Percentiles rank a stretch among this genome's conserved stretches.
These are phyloP conservation scores for Ceratonia siliqua DNA, from an alignment of 306 rosid genomes.

Conservation along the genomic window DNA sequence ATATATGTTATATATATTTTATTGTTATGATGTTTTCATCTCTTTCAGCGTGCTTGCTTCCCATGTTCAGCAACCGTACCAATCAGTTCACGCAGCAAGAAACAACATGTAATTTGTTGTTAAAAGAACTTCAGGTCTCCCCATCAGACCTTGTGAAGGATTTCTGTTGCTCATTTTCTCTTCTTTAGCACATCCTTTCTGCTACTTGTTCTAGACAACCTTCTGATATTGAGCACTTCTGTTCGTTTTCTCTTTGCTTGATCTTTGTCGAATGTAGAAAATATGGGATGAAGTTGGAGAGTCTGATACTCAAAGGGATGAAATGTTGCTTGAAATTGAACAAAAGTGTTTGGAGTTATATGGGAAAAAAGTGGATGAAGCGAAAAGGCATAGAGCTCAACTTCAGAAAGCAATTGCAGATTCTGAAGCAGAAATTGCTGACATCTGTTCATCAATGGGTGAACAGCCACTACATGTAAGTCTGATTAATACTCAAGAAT, in stretches of 20 bases:
- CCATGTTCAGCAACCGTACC: constrained; percentile 47
- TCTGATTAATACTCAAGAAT: constrained; percentile 22
- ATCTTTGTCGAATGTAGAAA: constrained; percentile 44
- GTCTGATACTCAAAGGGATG: constrained; percentile 51
- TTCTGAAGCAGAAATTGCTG: constrained; percentile 54
- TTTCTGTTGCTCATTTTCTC: not conserved
- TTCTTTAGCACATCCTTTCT: not conserved
- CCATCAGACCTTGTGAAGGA: constrained; percentile 17
- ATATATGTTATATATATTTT: not conserved
- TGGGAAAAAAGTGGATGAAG: constrained; percentile 57
- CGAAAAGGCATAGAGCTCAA: constrained; percentile 52
- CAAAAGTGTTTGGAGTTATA: constrained; percentile 62
- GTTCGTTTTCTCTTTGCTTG: constrained; percentile 9
- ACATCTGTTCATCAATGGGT: constrained; percentile 56
- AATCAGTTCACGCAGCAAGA: constrained; percentile 49
- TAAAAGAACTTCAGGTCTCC: constrained; percentile 74
- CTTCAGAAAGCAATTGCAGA: constrained; percentile 57
- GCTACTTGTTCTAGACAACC: not conserved
- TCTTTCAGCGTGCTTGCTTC: constrained; percentile 38
- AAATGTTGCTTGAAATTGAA: constrained; percentile 62
- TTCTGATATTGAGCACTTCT: not conserved
- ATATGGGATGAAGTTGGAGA: constrained; percentile 90
- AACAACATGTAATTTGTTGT: constrained; percentile 52
- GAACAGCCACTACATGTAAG: constrained; percentile 54
- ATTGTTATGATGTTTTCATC: not conserved